These are phyloP conservation scores for Lecanicillium sp. DNA, from an alignment of 2,329 filamentous ascomycete genomes.

Conservation along the genomic window DNA sequence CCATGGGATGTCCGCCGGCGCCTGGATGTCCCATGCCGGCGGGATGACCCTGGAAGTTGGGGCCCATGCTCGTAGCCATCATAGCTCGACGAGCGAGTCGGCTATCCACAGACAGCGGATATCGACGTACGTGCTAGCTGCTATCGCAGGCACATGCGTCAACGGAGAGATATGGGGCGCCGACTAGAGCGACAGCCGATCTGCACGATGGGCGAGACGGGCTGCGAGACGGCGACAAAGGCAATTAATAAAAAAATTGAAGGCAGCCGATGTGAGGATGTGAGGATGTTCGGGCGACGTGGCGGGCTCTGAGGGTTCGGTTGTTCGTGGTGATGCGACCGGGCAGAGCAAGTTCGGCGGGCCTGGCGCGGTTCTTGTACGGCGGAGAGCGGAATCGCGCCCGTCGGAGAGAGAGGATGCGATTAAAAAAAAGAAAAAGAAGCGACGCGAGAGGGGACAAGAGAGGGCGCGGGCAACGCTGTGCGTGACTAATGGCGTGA, in stretches of 20 bases:
- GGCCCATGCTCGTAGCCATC: constrained; percentile 63
- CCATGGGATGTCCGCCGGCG: constrained; percentile 60
- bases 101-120: constrained; percentile 55
- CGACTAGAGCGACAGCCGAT: too few species aligned
- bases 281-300: constrained; percentile 6
- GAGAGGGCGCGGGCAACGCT: not conserved
- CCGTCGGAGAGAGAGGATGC: constrained; percentile 10
- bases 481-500: constrained; percentile 13
- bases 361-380: not conserved
- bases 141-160: constrained; percentile 43
- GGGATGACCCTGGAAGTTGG: constrained; percentile 61
- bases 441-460: constrained; percentile 14
- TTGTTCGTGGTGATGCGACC: constrained; percentile 18
- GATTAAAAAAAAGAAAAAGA: too few species aligned
- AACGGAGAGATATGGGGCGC: not conserved
- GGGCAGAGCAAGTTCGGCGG: not conserved
- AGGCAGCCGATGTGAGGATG: not conserved
- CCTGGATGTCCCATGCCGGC: constrained; percentile 67
- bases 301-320: constrained; percentile 5
- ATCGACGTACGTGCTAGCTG: constrained; percentile 42
- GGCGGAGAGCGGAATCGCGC: not conserved
- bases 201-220: not conserved
- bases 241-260: not conserved
- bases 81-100: constrained; percentile 43
- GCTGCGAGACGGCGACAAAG: not conserved